phyloP scores from a whole-genome alignment of 73 alveolate genomes.

The Tetrahymena thermophila region DNA sequence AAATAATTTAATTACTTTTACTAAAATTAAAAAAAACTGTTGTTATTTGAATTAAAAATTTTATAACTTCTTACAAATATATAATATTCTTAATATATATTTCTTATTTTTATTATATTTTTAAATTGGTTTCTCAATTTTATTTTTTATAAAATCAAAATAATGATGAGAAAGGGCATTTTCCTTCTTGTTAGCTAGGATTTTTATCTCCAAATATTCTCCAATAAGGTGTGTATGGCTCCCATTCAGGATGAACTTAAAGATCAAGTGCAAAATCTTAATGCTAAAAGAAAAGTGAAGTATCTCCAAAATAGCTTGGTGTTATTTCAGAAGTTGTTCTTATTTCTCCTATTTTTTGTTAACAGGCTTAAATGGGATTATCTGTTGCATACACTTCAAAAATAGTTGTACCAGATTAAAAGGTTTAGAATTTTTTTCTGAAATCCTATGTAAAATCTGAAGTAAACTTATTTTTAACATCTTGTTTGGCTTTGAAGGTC shows the following conservation, averaged over 20 bases:
- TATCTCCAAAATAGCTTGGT: conserved; percentile 17
- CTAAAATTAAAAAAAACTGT: no score
- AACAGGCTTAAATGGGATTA: neutral
- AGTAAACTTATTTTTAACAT: conserved; percentile 10
- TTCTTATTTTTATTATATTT: no score
- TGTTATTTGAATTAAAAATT: no score
- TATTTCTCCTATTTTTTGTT: conserved; percentile 19
- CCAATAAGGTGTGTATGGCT: neutral
- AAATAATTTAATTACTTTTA: no score
- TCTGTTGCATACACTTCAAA: conserved; percentile 24
- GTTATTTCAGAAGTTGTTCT: neutral
- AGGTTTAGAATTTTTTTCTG: neutral
- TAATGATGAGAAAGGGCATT: neutral
- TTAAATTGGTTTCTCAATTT: no score
- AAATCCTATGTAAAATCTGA: conserved; percentile 13
- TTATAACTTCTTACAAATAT: no score
- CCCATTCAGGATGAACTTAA: conserved; percentile 42
- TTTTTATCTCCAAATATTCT: neutral
- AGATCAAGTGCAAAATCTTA: neutral
- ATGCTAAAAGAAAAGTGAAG: conserved; percentile 35
- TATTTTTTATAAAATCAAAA: neutral
- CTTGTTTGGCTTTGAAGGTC: neutral
- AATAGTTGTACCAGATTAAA: conserved; percentile 1
- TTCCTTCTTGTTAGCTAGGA: neutral
- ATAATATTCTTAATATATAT: no score